Base-by-base conservation (phyloP, 108 stramenopile species). In the Cyclotella baltica region DNA sequence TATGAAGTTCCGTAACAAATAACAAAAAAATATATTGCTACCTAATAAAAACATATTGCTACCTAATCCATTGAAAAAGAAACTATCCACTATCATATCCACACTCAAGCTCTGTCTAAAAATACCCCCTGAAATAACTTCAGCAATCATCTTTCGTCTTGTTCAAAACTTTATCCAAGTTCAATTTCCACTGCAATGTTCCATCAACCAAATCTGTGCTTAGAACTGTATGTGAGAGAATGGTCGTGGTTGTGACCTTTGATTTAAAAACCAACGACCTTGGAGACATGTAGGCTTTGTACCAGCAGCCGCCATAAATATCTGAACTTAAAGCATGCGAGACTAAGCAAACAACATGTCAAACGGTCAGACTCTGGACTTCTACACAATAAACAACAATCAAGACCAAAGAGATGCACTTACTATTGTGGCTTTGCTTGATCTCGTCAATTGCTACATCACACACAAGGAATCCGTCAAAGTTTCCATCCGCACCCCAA, bases 381-480 rank as follows among this genome's bases (percentile, higher is more conserved):
- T n/a, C n/a, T n/a, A n/a, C n/a, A n/a, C n/a, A n/a, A n/a, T n/a
- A n/a, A n/a, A n/a, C n/a, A 53, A 36, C 2, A 28, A 3, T 30
- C 5, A 2, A 20, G 15, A 59, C 25, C 27, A 28, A 2, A 27
- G 10, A 52, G n/a, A 51, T 25, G 20, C 3, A 67, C 75, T 76
- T 67, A 76, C 75, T 83, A 25, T 73, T 65, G 48, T 73, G 65
- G 27, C 67, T 73, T 47, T 71, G 64, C 23, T 36, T 63, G 59
- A 83, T 72, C 36, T 77, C 38, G 33, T 69, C 56, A 33, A 58
- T 0, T 6, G 33, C 62, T 46, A 84, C 51, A 46, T 76, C 62
- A 63, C 81, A 84, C 8, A 81, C 83, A 70, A 81, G 74, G 22
- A 82, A 85, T 3, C 84, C 84, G 67, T 85, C 84, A 53, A 85